Evolutionary conservation across 2,329 filamentous ascomycete genomes (phyloP), one percentile per base, ranked within the genome.

Genomic region (Lecanicillium sp.): DNA sequence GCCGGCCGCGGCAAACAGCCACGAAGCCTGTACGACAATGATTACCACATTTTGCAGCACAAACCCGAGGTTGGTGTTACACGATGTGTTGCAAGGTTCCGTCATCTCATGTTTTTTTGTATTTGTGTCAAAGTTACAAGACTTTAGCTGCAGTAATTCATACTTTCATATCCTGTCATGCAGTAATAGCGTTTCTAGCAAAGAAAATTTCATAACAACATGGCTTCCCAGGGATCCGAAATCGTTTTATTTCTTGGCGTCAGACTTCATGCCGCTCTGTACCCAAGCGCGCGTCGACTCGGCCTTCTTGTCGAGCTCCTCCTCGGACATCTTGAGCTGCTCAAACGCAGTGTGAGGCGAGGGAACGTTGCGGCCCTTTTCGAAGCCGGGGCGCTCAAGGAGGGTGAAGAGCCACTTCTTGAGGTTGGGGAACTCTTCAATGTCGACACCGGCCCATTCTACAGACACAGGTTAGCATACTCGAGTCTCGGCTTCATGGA

Each of bases 371-470:
- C 78, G 69, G 15, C 85, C 88, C 59, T 81, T 85, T 62, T 90
- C 78, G 14, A 89, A 73, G 2, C 70, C 86, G 0, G 82, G 78
- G 2, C 86, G 73, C 46, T 74, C 68, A 13, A 79, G 66, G 62
- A 94, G 72, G 43, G 69, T 71, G 49, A 84, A 74, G 45, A 90
- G 71, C 88, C 88, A 95, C 28, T 77, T 77, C 53, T 86, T 78
- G 45, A 95, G 57, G 35, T 74, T 58, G 3, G 86, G 85, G 60
- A 90, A 94, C 43, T 88, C 79, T 1, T 79, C 66, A 39, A 90
- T 76, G 36, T 87, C 75, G 31, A 67, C 35, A 27, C 62, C 64
- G 3, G 59, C 48, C 63, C 63, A 67, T 32, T 55, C 60, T 61
- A 25, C 20, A 6, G 22, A 12, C 33, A 18, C 19, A 22, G 18